Base-by-base conservation (phyloP, 371 early-diverging fungal species). In the Actinomortierella ambigua region DNA sequence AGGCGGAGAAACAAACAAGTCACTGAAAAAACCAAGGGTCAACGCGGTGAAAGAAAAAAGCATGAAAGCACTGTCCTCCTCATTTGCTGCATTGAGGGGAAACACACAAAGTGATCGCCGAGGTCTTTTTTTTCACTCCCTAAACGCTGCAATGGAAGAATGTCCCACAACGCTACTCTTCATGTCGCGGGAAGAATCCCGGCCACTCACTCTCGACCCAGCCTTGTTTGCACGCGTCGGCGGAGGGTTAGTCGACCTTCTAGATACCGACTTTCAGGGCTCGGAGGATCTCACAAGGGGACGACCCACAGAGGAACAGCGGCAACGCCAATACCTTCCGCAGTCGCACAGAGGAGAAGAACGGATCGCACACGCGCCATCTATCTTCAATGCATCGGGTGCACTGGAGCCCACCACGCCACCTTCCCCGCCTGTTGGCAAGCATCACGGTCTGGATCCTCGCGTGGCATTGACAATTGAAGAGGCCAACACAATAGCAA, bases 91-190 rank as follows among this genome's bases (percentile, higher is more conserved):
- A n/a, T n/a, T n/a, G n/a, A n/a, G n/a, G n/a, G n/a, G n/a, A n/a
- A n/a, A n/a, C n/a, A n/a, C n/a, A n/a, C n/a, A n/a, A n/a, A n/a
- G n/a, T n/a, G n/a, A n/a, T n/a, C n/a, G n/a, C n/a, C n/a, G n/a
- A n/a, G n/a, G n/a, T n/a, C n/a, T n/a, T n/a, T n/a, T n/a, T n/a
- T n/a, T n/a, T n/a, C n/a, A n/a, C n/a, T n/a, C n/a, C n/a, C n/a
- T n/a, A n/a, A n/a, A n/a, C n/a, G n/a, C n/a, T 34, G 34, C 34
- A 4, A 34, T 34, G 34, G 34, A 34, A 34, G 34, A 34, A 34
- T 34, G 34, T 43, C 71, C 71, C 17, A 62, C 66, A 18, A 59
- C 71, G 2, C 40, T 71, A 28, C 49, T 65, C 29, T 59, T 60
- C 53, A 55, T 55, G 57, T 44, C 57, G 0, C 57, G 41, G 17